A percentile compares a stretch with the other conserved stretches of the same genome.
Conservation (phyloP, 2,329 filamentous ascomycete genomes). For the Trichoderma sp. region DNA sequence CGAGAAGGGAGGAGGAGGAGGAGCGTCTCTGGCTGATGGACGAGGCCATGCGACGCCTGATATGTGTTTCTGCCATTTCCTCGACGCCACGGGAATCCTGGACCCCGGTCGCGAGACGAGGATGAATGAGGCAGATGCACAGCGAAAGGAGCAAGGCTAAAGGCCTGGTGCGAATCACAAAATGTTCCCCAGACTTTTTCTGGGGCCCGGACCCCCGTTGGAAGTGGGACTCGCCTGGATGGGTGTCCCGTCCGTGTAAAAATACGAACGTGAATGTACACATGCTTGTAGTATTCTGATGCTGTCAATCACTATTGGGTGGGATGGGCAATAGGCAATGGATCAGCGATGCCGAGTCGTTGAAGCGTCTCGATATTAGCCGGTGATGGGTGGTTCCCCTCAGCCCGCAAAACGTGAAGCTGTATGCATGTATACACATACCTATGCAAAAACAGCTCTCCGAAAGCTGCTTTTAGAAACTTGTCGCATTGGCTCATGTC, state of each 20-base stretch:
- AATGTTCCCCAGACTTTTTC: conserved; percentile 21
- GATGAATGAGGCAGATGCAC: not conserved
- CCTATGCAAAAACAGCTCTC: not conserved
- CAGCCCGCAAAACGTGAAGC: not conserved
- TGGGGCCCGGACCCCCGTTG: not conserved
- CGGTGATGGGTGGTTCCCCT: not conserved
- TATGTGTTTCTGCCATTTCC: conserved; percentile 11
- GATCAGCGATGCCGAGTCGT: not conserved
- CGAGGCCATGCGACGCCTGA: conserved; percentile 16
- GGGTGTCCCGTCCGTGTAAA: not conserved
- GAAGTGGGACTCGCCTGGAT: not conserved
- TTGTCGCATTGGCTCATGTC: not conserved
- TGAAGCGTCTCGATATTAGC: conserved; percentile 1
- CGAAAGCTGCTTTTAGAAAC: not conserved
- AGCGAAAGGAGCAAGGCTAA: conserved; percentile 11
- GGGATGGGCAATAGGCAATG: not conserved
- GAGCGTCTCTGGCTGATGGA: not conserved
- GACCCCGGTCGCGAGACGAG: conserved; percentile 6
- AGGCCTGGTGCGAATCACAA: not conserved
- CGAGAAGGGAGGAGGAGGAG: not conserved
- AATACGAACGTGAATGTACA: conserved; percentile 2
- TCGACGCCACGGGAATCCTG: not conserved
- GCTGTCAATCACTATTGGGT: not conserved
- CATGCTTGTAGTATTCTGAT: not conserved
- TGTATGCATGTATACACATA: not conserved